Evolutionary conservation across 2,329 filamentous ascomycete species (phyloP).

Genomic region (Tolypocladium nubicola): DNA sequence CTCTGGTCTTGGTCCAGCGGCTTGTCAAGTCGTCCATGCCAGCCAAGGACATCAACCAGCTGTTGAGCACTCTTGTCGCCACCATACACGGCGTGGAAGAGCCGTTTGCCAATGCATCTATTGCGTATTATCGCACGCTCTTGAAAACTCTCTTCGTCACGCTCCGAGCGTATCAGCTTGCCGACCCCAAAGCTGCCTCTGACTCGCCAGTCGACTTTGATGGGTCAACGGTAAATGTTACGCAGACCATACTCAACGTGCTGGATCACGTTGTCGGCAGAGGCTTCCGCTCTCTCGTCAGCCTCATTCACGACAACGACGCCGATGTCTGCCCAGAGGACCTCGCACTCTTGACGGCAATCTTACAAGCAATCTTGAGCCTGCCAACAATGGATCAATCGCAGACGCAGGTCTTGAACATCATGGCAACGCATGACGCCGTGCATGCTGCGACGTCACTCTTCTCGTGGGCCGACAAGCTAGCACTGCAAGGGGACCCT

Average conservation of each 20-base stretch:
- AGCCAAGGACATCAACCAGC: constrained; percentile 38
- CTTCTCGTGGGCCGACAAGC: constrained; percentile 86
- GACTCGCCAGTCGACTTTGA: constrained; percentile 22
- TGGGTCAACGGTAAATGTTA: constrained; percentile 31
- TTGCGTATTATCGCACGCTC: constrained; percentile 70
- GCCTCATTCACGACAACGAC: constrained; percentile 68
- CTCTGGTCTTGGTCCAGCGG: constrained; percentile 71
- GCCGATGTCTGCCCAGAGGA: constrained; percentile 58
- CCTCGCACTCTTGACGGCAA: constrained; percentile 75
- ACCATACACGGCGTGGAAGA: constrained; percentile 44
- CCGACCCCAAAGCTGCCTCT: constrained; percentile 16
- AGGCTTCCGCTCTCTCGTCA: constrained; percentile 73
- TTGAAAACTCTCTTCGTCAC: constrained; percentile 78
- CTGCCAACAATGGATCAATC: constrained; percentile 66
- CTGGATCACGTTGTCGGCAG: constrained; percentile 68
- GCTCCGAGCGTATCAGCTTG: constrained; percentile 51
- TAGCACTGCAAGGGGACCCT: constrained; percentile 70
- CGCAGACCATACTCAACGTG: constrained; percentile 64
- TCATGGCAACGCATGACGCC: constrained; percentile 59
- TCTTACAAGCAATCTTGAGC: constrained; percentile 74
- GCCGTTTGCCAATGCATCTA: constrained; percentile 39
- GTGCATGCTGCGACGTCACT: constrained; percentile 75
- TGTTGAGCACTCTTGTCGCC: constrained; percentile 39
- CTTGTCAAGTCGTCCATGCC: constrained; percentile 50
- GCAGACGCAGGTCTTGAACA: constrained; percentile 59